These are phyloP conservation scores for Postia placenta DNA, from an alignment of 768 basidiomycete genomes.

Conservation along the genomic window DNA sequence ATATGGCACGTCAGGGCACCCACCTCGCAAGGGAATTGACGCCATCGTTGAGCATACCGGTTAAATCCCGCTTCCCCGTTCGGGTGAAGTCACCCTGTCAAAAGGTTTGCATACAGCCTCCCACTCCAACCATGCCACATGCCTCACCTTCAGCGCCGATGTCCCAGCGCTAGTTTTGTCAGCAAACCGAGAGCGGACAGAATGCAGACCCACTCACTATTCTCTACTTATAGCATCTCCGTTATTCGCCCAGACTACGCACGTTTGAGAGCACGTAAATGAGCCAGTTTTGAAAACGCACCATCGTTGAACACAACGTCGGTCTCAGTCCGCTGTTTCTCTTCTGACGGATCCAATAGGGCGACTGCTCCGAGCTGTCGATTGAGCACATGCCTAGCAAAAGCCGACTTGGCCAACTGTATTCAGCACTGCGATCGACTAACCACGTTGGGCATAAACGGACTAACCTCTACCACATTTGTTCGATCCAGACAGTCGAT, in stretches of 20 bases:
- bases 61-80: slow-evolving; percentile 92
- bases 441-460: not conserved
- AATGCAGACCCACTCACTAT: slow-evolving; percentile 51
- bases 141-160: slow-evolving; percentile 79
- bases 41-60: slow-evolving; percentile 91
- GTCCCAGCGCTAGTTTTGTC: slow-evolving; percentile 73
- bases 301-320: slow-evolving; percentile 80
- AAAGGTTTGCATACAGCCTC: slow-evolving; percentile 3
- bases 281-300: slow-evolving; percentile 23
- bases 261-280: slow-evolving; percentile 1
- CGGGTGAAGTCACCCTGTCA: slow-evolving; percentile 82
- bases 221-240: slow-evolving; percentile 91
- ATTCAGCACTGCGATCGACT: slow-evolving; percentile 5
- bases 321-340: slow-evolving; percentile 49
- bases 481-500: slow-evolving; percentile 95
- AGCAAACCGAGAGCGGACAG: not conserved
- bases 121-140: slow-evolving; percentile 5
- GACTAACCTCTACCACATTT: slow-evolving; percentile 80
- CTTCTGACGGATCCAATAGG: slow-evolving; percentile 48
- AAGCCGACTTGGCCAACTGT: slow-evolving; percentile 63
- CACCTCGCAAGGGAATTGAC: slow-evolving; percentile 88
- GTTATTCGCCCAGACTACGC: slow-evolving; percentile 92
- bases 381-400: slow-evolving; percentile 78
- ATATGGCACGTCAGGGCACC: slow-evolving; percentile 1
- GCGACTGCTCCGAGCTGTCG: slow-evolving; percentile 72